Evolutionary conservation across 1,284 basidiomycete genomes (phyloP), one percentile per base, ranked within the genome.

Genomic region (Puccinia coronata): DNA sequence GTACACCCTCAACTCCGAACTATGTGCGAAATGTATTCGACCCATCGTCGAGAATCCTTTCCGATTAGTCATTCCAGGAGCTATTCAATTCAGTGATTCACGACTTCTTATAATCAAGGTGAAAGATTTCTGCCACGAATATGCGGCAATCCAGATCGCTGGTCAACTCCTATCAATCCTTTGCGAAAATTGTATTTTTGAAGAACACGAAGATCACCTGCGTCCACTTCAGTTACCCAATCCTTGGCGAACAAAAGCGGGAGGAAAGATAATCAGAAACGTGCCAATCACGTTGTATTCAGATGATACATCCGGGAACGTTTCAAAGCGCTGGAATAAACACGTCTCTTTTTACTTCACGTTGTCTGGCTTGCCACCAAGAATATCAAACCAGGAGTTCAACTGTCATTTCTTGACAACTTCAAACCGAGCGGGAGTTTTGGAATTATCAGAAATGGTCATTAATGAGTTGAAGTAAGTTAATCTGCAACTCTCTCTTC

Each of bases 301-400:
- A 75, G 87, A 88, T 70, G 87, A 89, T 79, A 88, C 87, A 0
- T 88, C 87, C 0, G 88, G 88, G 0, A 88, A 88, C 82, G 34
- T 85, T 0, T 88, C 87, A 0, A 88, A 88, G 82, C 87, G 78
- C 85, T 43, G 43, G 43, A 43, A 43, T 43, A 43, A 43, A 43
- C 43, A 43, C 43, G 16, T 8, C 43, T 43, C 85, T 0, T 86
- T 87, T 51, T 83, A 88, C 0, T 85, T 87, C 65, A 86, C 85
- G 4, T 80, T 84, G 6, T n/a, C n/a, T n/a, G n/a, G n/a, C n/a
- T n/a, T n/a, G n/a, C n/a, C 85, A 1, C 84, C 82, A 0, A 73
- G 77, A 1, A 11, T 63, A 3, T 83, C 83, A 0, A 86, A 87
- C 1, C 72, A 82, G 11, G 80, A 84, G 36, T 85, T 83, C 59